phyloP scores from a whole-genome alignment of 228 moss, liverwort and hornwort species.

The Sphagnum fallax region DNA sequence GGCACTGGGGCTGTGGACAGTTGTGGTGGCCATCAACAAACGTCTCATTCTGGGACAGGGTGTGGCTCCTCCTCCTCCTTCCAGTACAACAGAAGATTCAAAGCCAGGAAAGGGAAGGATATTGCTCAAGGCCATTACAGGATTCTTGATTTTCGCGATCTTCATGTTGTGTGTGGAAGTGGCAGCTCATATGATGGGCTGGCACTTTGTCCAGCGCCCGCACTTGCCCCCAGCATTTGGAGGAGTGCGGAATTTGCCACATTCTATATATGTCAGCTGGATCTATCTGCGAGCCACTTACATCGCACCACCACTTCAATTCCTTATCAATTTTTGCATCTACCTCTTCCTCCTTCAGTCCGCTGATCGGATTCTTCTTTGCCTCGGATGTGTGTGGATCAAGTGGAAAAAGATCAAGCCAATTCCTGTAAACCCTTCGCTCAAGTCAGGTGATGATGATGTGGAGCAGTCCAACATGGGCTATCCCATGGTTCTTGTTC shows the following conservation, averaged over 20 bases:
- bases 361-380: slow-evolving; percentile 69
- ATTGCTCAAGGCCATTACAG: slow-evolving; percentile 80
- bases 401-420: slow-evolving; percentile 69
- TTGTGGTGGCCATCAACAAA: slow-evolving; percentile 72
- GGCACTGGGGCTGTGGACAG: slow-evolving; percentile 66
- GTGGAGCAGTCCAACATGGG: slow-evolving; percentile 64
- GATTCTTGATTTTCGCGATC: slow-evolving; percentile 83
- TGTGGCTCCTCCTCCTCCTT: slow-evolving; percentile 38
- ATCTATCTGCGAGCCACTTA: slow-evolving; percentile 60
- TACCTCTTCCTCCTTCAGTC: slow-evolving; percentile 86
- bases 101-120: slow-evolving; percentile 58
- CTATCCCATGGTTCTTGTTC: slow-evolving; percentile 60
- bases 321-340: slow-evolving; percentile 77
- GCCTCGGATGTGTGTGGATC: slow-evolving; percentile 81
- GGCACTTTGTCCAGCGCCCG: slow-evolving; percentile 71
- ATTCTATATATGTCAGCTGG: slow-evolving; percentile 69
- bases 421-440: slow-evolving; percentile 50
- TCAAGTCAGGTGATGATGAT: slow-evolving; percentile 59
- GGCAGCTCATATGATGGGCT: slow-evolving; percentile 77
- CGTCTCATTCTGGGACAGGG: slow-evolving; percentile 82
- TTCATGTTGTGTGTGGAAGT: slow-evolving; percentile 80
- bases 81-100: no score
- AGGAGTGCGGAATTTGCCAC: slow-evolving; percentile 55
- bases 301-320: slow-evolving; percentile 74
- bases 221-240: slow-evolving; percentile 61